Conservation (phyloP, 805 yeast genomes). For the Schizosaccharomyces japonicus region DNA sequence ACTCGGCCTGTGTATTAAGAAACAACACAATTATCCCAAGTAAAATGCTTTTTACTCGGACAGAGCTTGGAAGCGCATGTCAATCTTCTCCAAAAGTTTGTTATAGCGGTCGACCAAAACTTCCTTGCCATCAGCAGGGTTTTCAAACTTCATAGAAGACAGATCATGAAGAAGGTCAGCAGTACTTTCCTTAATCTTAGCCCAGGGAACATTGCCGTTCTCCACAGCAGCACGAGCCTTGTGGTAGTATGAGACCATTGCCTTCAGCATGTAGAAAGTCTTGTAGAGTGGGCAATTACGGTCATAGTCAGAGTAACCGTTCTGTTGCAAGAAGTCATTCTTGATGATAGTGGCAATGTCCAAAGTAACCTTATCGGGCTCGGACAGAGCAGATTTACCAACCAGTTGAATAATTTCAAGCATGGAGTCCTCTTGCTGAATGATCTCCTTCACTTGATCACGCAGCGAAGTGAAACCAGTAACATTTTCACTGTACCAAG, state of each 20-base stretch:
- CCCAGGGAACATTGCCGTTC: constrained; percentile 43
- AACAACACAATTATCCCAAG: no score
- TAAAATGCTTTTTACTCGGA: constrained; percentile 51
- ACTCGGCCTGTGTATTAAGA: no score
- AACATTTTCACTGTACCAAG: constrained; percentile 61
- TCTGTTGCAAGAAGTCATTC: constrained; percentile 96
- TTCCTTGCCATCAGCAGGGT: constrained; percentile 65
- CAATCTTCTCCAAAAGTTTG: constrained; percentile 44
- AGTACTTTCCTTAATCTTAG: constrained; percentile 71
- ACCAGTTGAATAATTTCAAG: constrained; percentile 98
- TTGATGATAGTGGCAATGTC: constrained; percentile 80
- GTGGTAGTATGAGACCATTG: constrained; percentile 71
- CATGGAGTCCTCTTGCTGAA: constrained; percentile 90
- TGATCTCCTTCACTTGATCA: constrained; percentile 76
- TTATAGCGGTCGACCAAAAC: constrained; percentile 57
- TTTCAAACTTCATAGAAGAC: constrained; percentile 83
- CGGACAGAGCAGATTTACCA: constrained; percentile 93
- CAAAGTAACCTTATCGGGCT: constrained; percentile 83
- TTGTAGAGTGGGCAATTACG: constrained; percentile 99
- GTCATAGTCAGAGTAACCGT: constrained; percentile 94
- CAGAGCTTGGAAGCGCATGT: constrained; percentile 87
- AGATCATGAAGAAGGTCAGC: constrained; percentile 80
- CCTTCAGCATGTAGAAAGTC: constrained; percentile 93
- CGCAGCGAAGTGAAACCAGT: constrained; percentile 83
- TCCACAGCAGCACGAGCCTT: constrained; percentile 95